A percentile compares a stretch with the other conserved stretches of the same genome.
These are phyloP conservation scores for Tarenaya hassleriana DNA, from an alignment of 345 rosid species.

Conservation along the genomic window DNA sequence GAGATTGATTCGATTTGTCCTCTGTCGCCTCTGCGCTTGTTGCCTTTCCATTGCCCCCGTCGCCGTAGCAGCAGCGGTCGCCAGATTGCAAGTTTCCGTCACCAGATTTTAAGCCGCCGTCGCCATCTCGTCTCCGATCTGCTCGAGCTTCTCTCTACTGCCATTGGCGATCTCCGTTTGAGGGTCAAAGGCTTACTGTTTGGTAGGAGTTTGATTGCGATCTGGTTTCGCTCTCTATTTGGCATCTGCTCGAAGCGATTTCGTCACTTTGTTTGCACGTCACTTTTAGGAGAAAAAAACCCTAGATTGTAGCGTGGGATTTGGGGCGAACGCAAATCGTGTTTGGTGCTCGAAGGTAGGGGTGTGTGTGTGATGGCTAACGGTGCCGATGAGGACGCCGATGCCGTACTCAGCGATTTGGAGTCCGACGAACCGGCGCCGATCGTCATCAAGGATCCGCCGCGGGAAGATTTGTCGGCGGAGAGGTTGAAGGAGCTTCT, in stretches of 20 bases:
- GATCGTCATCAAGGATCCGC: slow-evolving; percentile 34
- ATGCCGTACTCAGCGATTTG: slow-evolving; percentile 85
- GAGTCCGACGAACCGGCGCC: slow-evolving; percentile 66
- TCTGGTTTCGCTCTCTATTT: background rate
- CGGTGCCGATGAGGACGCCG: slow-evolving; percentile 51
- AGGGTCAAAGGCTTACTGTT: background rate
- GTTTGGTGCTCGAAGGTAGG: slow-evolving; percentile 7
- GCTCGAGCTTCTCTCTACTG: background rate
- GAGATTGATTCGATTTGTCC: slow-evolving; percentile 1
- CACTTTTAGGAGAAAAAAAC: background rate
- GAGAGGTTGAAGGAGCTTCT: slow-evolving; percentile 57
- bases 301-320: slow-evolving; percentile 18
- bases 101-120: too few species aligned
- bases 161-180: background rate
- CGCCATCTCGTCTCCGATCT: slow-evolving; percentile 11
- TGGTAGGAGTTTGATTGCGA: slow-evolving; percentile 2
- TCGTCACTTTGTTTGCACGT: slow-evolving; percentile 13
- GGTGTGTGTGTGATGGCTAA: slow-evolving; percentile 47
- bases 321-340: background rate
- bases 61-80: slow-evolving; percentile 3
- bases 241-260: slow-evolving; percentile 12
- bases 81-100: slow-evolving; percentile 8
- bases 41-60: background rate
- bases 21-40: background rate
- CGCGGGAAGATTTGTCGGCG: slow-evolving; percentile 36